Evolutionary conservation across 805 yeast species (phyloP), one percentile per base, ranked within the genome.

Genomic region (Cyberlindnera xylosilytica): DNA sequence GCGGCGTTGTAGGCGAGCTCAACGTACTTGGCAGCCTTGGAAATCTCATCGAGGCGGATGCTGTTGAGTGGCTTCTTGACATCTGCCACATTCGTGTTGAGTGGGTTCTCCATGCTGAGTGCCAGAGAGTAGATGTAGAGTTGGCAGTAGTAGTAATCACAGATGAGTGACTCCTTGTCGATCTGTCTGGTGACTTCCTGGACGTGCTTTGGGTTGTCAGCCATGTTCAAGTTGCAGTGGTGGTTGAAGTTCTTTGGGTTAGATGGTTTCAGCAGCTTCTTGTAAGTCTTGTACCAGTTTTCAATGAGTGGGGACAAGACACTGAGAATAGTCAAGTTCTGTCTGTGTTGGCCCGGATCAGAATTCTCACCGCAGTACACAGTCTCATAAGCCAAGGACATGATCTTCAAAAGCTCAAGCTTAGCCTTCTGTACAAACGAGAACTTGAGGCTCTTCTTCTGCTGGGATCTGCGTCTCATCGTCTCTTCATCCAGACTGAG

Each of bases 121-220:
- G 97, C 95, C 39, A 89, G 65, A 1, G 97, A 89, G 59, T 80
- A 90, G 22, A 89, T 79, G 60, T 89, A 91, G 26, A 90, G 64
- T 51, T 85, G 85, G 18, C 93, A 81, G 62, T 91, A 90, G 58
- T 87, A 80, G 64, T 76, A 89, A 58, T 90, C 97, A 60, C 89
- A 78, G 31, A 86, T 75, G 41, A 89, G 64, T 2, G 88, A 74
- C 57, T 88, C 95, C 36, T 75, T 65, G 49, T 81, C 89, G 34
- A 88, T 59, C 24, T 52, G 52, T 27, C 60, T 54, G 4, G 65
- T 55, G n/a, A 66, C 46, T 20, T 60, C 61, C 24, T 55, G 49
- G 1, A 62, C 64, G 12, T 65, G 56, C 51, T 66, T 59, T 47
- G 57, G 50, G 41, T 62, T 59, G 17, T 44, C 47, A 6, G 65